Base-by-base conservation (phyloP, 2,329 filamentous ascomycete genomes). In the Purpureocillium lavendulum region DNA sequence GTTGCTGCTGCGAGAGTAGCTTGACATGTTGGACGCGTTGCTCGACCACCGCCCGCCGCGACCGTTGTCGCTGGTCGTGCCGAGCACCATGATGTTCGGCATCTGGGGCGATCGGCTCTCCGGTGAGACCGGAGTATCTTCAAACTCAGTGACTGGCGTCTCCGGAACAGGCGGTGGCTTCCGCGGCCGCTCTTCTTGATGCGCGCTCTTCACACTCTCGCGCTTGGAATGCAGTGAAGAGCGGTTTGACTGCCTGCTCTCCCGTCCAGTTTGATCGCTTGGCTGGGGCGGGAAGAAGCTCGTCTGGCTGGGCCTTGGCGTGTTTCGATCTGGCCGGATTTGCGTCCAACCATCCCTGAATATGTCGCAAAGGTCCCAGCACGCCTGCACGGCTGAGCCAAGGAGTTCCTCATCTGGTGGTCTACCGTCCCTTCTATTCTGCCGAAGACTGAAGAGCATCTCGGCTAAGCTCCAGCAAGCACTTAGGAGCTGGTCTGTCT, bases 261-360 rank as follows among this genome's bases (percentile, higher is more conserved):
- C 64, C 15, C 66, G 60, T 28, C 69, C 71, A 26, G 56, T 60
- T 32, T 60, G 60, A n/a, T 78, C 69, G 36, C 70, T 64, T 36
- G 70, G 58, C 48, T 73, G 67, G n/a, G 58, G 53, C 2, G 56
- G 44, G 46, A 80, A 77, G 55, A 94, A 94, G 36, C 71, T 81
- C 10, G 81, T 75, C 57, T 94, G 87, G 40, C 75, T 85, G 2
- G 88, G 85, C 30, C 87, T 75, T 12, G 90, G 89, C 2, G 89
- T 95, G 33, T 84, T 84, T 40, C 88, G 73, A 45, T 95, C 88
- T 4, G 89, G 87, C 39, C 87, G 78, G 35, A 92, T 79, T 51
- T 92, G 85, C 4, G 86, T 87, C 87, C 89, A 95, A 14, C 87
- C 87, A 64, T 92, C 85, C 35, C 87, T 77, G 68, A 96, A 95